Evolutionary conservation across 2,329 filamentous ascomycete species (phyloP).

Genomic region (Dactylellina drechsleri): DNA sequence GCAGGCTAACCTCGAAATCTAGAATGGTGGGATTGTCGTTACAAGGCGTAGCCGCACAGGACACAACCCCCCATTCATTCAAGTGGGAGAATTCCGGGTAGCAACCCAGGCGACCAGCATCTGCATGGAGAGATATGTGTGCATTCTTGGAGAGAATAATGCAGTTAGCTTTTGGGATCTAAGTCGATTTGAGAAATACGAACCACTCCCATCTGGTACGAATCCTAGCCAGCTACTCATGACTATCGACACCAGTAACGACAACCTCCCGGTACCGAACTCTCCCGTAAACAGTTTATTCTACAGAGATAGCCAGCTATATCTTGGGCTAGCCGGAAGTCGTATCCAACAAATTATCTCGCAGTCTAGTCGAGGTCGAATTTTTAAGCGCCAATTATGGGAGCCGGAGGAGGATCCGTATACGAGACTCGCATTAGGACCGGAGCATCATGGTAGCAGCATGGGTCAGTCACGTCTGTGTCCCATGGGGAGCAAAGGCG

Average conservation of each 20-base stretch:
- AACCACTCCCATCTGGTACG: background rate
- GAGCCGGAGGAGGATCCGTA: conserved; percentile 27
- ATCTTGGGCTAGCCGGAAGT: conserved; percentile 36
- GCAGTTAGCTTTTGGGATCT: conserved; percentile 50
- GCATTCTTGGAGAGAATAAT: conserved; percentile 41
- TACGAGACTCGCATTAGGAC: conserved; percentile 23
- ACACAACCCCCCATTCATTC: conserved; percentile 21
- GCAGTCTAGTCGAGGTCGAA: background rate
- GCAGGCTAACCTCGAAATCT: background rate
- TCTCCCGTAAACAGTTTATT: conserved; percentile 35
- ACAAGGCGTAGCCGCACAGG: conserved; percentile 7
- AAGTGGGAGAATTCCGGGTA: conserved; percentile 33
- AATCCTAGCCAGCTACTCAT: conserved; percentile 24
- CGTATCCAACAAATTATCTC: conserved; percentile 36
- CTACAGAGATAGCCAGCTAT: conserved; percentile 32
- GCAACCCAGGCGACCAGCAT: conserved; percentile 25
- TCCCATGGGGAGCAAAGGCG: conserved; percentile 32
- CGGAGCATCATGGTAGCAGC: conserved; percentile 13
- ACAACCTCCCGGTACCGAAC: background rate
- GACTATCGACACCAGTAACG: conserved; percentile 39
- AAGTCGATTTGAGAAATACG: conserved; percentile 2
- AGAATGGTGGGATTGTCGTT: conserved; percentile 30
- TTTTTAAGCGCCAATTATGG: conserved; percentile 32
- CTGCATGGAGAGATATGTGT: conserved; percentile 32
- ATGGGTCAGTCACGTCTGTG: conserved; percentile 31